Base-by-base conservation (phyloP, 2,329 filamentous ascomycete species). In the Sporothrix humicola region DNA sequence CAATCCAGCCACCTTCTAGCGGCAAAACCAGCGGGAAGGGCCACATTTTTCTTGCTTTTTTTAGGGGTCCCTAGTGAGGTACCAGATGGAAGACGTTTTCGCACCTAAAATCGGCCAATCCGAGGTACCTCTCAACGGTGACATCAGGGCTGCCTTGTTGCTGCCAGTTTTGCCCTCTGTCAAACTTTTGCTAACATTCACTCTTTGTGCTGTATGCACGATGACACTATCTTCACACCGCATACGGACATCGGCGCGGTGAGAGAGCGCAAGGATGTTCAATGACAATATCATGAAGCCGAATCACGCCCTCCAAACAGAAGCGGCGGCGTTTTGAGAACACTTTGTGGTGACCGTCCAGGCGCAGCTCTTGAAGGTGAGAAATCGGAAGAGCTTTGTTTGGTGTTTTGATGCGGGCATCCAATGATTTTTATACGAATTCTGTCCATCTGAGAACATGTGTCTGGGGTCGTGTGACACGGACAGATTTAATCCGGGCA, bases 1-100 rank as follows among this genome's bases (percentile, higher is more conserved):
- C 68, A 70, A 70, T 70, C 46, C 52, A 70, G 68, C 50, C 66
- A 46, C 52, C 44, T 69, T 54, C 31, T 70, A 70, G 68, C 68
- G 50, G n/a, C 52, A 58, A 48, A 20, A 20, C n/a, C 61, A 66
- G 61, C 61, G 61, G 61, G 42, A 66, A 48, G 61, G 4, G 26
- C 66, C 66, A 69, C 66, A 20, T 44, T 26, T 37, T 63, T 46
- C n/a, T 46, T 63, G 59, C 59, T 63, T 63, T 63, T 23, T 63
- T 37, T 59, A 59, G n/a, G n/a, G 48, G 46, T 69, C 26, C 54
- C 7, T 17, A 8, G n/a, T 12, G 68, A 46, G 68, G 68, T 70
- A 70, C 68, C 31, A 58, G 37, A 6, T 6, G 17, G 1, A 13
- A 37, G 1, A 7, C 37, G 15, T n/a, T 48, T 58, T 66, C 20